A percentile compares a stretch with the other conserved stretches of the same genome.
Conservation (phyloP, 2,329 filamentous ascomycete species). For the Leptographium wingfieldii region DNA sequence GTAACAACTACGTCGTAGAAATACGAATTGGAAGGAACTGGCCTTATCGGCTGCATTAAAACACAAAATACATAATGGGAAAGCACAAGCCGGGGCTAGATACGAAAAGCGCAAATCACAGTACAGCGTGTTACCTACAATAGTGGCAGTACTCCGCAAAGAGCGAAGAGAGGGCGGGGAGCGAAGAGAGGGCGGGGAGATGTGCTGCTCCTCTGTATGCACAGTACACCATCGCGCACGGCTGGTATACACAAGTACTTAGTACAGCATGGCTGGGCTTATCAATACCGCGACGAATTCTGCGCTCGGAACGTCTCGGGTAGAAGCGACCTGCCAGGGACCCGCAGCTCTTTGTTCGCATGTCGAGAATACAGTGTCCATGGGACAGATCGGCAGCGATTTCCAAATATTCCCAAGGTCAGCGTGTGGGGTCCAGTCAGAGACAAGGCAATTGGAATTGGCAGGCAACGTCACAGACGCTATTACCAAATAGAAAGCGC, state of each 20-base stretch:
- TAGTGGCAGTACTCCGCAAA: neutral
- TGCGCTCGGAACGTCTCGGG: conserved; percentile 1
- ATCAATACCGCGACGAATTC: neutral
- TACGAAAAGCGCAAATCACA: conserved; percentile 4
- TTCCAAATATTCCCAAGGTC: neutral
- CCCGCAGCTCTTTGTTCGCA: neutral
- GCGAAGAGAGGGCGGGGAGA: neutral
- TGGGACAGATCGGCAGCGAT: too few relatives aligned
- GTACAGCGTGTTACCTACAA: neutral
- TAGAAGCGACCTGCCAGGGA: conserved; percentile 1
- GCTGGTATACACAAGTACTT: neutral
- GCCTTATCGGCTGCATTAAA: conserved; percentile 22
- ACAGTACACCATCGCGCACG: too few relatives aligned
- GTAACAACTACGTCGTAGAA: conserved; percentile 9
- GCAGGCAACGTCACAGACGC: conserved; percentile 13
- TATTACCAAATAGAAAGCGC: conserved; percentile 24
- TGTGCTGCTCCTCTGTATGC: too few relatives aligned
- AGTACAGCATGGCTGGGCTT: neutral
- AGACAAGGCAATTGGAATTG: neutral
- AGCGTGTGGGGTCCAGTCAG: neutral
- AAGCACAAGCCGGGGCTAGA: conserved; percentile 7
- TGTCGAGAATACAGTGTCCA: too few relatives aligned
- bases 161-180: neutral
- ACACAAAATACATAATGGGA: conserved; percentile 25
- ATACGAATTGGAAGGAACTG: conserved; percentile 3